Percentiles rank a stretch among this genome's conserved stretches.
These are phyloP conservation scores for Prototheca stagnorum DNA, from an alignment of 163 green algal genomes.

Conservation along the genomic window DNA sequence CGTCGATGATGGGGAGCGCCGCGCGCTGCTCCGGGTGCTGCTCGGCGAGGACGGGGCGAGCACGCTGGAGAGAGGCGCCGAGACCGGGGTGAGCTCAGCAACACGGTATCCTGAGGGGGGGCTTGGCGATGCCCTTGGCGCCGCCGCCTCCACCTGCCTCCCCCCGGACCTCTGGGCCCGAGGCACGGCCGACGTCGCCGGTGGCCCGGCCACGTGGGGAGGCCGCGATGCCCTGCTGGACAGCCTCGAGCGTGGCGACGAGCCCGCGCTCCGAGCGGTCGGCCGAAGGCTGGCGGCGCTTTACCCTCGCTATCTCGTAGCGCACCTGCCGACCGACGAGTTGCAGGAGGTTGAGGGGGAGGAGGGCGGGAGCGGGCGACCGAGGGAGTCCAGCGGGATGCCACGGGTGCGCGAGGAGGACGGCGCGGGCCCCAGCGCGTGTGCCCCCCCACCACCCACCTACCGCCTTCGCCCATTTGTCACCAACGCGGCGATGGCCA, in stretches of 20 bases:
- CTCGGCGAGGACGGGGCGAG: not conserved
- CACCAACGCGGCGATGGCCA: conserved; percentile 55
- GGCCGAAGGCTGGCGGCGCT: conserved; percentile 48
- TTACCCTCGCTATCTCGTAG: conserved; percentile 50
- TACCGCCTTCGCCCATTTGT: not conserved
- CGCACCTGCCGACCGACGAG: conserved; percentile 37
- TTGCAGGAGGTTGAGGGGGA: conserved; percentile 37
- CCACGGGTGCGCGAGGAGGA: no score
- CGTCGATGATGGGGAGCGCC: conserved; percentile 28
- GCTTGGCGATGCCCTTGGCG: not conserved
- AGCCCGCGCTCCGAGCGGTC: conserved; percentile 49
- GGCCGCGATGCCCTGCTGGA: conserved; percentile 31
- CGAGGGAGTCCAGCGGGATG: no score
- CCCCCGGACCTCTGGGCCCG: conserved; percentile 45
- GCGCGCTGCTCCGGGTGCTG: conserved; percentile 29
- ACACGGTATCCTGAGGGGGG: no score
- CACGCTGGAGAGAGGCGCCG: no score
- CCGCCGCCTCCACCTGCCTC: conserved; percentile 1
- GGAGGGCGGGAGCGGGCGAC: no score
- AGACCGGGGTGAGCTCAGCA: no score
- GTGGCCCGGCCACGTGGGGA: conserved; percentile 44
- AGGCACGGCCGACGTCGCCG: conserved; percentile 47
- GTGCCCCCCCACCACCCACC: not conserved
- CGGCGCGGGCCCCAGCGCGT: no score
- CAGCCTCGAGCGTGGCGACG: conserved; percentile 13